These are phyloP conservation scores for Akanthomyces muscarius DNA, from an alignment of 2,329 filamentous ascomycete genomes.

Conservation along the genomic window DNA sequence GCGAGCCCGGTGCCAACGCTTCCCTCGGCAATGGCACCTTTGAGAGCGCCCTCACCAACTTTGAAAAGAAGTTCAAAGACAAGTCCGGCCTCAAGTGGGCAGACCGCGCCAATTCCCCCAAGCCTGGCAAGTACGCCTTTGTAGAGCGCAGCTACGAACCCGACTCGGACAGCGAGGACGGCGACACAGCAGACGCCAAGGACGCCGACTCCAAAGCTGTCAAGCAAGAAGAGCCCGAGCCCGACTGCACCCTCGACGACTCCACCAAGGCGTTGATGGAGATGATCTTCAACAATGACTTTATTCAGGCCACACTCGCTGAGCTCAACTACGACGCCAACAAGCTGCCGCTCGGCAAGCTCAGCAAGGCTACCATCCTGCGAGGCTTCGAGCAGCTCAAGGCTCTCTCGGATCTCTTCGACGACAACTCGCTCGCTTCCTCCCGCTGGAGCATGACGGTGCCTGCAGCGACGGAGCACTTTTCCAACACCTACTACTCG, in stretches of 20 bases:
- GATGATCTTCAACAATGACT: constrained; percentile 77
- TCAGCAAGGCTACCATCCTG: constrained; percentile 73
- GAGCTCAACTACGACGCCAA: constrained; percentile 67
- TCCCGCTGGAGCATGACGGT: constrained; percentile 39
- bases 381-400: constrained; percentile 75
- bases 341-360: constrained; percentile 79
- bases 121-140: constrained; percentile 70
- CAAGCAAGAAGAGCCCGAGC: constrained; percentile 32
- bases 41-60: constrained; percentile 43
- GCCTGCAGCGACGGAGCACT: constrained; percentile 47
- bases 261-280: constrained; percentile 66
- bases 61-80: constrained; percentile 59
- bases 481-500: constrained; percentile 78
- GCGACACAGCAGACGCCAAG: constrained; percentile 27
- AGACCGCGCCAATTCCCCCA: constrained; percentile 51
- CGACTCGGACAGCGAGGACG: constrained; percentile 57
- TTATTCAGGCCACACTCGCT: constrained; percentile 64
- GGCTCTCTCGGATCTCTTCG: constrained; percentile 64
- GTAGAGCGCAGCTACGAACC: constrained; percentile 73
- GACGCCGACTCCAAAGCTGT: constrained; percentile 32
- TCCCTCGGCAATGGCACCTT: constrained; percentile 41
- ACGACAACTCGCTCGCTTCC: constrained; percentile 45
- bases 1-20: constrained; percentile 50
- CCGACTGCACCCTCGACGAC: constrained; percentile 54
- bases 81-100: constrained; percentile 58